A percentile compares a stretch with the other conserved stretches of the same genome.
These are phyloP conservation scores for Parathielavia appendiculata DNA, from an alignment of 495 filamentous ascomycete species.

Conservation along the genomic window DNA sequence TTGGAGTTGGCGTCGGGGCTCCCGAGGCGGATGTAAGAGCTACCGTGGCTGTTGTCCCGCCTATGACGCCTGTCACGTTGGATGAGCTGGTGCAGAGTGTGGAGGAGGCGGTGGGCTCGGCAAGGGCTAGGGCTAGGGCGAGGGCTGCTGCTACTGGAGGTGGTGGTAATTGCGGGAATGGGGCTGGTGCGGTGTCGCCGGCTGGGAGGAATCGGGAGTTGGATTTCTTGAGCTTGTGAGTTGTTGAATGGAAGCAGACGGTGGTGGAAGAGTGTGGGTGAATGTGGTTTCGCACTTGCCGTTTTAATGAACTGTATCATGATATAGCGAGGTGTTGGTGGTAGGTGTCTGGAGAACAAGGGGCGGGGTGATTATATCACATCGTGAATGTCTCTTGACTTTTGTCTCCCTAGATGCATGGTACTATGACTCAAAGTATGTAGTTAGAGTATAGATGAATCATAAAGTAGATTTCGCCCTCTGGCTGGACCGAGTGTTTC, in stretches of 20 bases:
- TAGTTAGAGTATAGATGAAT: no score
- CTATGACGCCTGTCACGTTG: conserved; percentile 18
- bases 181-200: neutral
- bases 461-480: no score
- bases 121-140: conserved; percentile 16
- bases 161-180: neutral
- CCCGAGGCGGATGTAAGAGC: neutral
- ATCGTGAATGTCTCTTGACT: no score
- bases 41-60: neutral
- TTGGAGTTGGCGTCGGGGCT: neutral
- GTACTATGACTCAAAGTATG: no score
- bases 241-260: neutral
- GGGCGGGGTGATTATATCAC: neutral
- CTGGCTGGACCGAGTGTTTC: no score
- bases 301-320: no score
- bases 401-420: no score
- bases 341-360: neutral
- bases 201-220: conserved; percentile 7
- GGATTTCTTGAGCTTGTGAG: conserved; percentile 10
- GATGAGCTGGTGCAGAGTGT: conserved; percentile 23
- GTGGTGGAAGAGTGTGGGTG: neutral
- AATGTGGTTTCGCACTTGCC: neutral
- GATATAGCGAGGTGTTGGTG: neutral
- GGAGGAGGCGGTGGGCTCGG: conserved; percentile 20
- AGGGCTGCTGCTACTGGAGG: conserved; percentile 1